Evolutionary conservation across 2,329 filamentous ascomycete species (phyloP).

Genomic region (Clarireedia hainanense): DNA sequence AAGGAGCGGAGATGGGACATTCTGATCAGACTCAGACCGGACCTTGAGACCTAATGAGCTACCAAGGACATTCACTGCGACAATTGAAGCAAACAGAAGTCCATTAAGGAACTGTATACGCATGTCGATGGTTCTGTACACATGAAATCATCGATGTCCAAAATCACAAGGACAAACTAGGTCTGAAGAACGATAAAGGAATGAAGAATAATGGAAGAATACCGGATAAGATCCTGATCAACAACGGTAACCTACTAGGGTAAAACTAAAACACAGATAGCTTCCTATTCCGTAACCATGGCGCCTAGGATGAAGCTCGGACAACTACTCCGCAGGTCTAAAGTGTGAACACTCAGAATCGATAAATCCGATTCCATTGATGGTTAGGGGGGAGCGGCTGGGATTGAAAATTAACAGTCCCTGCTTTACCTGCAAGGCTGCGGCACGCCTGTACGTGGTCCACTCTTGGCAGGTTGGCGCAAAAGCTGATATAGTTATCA

Average conservation of each 20-base stretch:
- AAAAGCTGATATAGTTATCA: background rate
- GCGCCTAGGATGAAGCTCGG: background rate
- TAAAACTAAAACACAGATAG: too few relatives aligned
- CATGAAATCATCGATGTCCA: conserved; percentile 1
- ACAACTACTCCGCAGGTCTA: background rate
- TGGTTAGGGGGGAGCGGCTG: background rate
- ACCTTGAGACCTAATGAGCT: background rate
- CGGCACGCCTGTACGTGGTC: background rate
- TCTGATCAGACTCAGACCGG: background rate
- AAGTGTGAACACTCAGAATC: background rate
- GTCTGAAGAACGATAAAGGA: background rate
- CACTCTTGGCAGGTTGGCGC: background rate
- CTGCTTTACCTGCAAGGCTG: background rate
- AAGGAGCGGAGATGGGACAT: conserved; percentile 11
- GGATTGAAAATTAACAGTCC: conserved; percentile 3
- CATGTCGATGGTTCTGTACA: conserved; percentile 4
- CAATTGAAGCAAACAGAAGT: background rate
- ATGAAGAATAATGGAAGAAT: background rate
- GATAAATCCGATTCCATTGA: background rate
- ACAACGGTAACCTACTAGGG: background rate
- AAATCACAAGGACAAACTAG: background rate
- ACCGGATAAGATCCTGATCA: background rate
- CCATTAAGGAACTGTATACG: conserved; percentile 1
- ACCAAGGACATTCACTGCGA: background rate
- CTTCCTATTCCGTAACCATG: too few relatives aligned